These are phyloP conservation scores for Kluyveromyces sp. DNA, from an alignment of 1,139 yeast species.

Conservation along the genomic window DNA sequence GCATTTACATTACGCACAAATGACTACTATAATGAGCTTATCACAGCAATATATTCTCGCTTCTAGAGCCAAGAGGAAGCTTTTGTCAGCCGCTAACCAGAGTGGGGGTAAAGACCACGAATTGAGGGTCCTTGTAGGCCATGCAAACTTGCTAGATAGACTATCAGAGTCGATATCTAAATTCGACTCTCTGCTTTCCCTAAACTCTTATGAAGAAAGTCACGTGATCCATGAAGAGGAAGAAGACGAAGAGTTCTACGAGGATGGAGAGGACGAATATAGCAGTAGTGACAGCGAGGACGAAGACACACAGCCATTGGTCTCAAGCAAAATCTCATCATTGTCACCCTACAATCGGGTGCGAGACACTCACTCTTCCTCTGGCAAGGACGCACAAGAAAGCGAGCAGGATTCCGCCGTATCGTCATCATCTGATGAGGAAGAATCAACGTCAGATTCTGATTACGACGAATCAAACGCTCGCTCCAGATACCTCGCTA, in stretches of 20 bases:
- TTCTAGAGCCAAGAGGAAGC: conserved; percentile 17
- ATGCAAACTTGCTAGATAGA: conserved; percentile 25
- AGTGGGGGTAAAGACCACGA: conserved; percentile 17
- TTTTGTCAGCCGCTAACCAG: conserved; percentile 14
- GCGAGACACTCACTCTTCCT: neutral
- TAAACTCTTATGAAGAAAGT: conserved; percentile 4
- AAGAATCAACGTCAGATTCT: neutral
- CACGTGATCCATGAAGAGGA: neutral
- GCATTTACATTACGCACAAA: neutral
- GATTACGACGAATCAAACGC: conserved; percentile 2
- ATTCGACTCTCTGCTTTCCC: neutral
- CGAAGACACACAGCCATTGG: neutral
- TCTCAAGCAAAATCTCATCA: too few species aligned
- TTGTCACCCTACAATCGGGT: too few species aligned
- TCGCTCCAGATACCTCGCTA: neutral
- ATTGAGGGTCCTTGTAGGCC: conserved; percentile 25
- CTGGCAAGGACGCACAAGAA: neutral
- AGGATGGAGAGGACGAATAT: neutral
- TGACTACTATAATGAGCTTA: conserved; percentile 7
- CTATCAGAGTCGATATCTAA: conserved; percentile 13
- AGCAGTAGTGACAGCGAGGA: conserved; percentile 9
- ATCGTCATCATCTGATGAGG: neutral
- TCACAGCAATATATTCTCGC: conserved; percentile 20
- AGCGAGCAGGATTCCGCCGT: neutral
- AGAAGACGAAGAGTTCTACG: conserved; percentile 8